These are phyloP conservation scores for Termitomyces sp. DNA, from an alignment of 768 basidiomycete genomes.

Conservation along the genomic window DNA sequence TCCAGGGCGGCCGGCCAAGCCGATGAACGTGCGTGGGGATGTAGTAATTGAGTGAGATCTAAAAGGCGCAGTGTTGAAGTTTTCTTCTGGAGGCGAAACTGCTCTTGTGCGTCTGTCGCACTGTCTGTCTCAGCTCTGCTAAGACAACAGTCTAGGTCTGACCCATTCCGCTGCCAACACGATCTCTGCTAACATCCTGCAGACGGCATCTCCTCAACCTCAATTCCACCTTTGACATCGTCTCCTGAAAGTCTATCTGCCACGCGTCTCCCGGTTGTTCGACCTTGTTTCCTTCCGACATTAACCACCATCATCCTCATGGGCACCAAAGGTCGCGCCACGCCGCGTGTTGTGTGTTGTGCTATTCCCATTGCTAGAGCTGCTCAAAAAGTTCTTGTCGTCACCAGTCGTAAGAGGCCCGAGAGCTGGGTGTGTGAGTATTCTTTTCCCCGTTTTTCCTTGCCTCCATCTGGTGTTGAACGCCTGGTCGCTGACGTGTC, in stretches of 20 bases:
- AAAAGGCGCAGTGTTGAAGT: conserved; percentile 13
- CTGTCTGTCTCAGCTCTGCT: conserved; percentile 2
- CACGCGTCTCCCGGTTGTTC: neutral
- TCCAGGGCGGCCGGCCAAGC: conserved; percentile 18
- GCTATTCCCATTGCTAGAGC: conserved; percentile 78
- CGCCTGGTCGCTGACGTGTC: conserved; percentile 9
- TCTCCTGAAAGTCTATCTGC: neutral
- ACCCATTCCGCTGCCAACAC: neutral
- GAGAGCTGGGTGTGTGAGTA: conserved; percentile 87
- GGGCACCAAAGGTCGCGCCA: conserved; percentile 70
- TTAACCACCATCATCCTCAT: conserved; percentile 20
- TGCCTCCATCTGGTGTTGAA: conserved; percentile 1
- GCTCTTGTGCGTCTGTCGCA: neutral
- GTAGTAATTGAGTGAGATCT: conserved; percentile 15
- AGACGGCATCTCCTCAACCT: neutral
- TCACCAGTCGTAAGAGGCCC: conserved; percentile 80
- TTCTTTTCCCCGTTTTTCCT: conserved; percentile 9
- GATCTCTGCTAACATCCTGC: neutral
- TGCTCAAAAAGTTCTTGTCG: conserved; percentile 72
- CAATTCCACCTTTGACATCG: neutral
- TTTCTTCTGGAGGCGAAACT: conserved; percentile 14
- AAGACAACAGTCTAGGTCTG: conserved; percentile 1
- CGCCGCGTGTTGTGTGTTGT: conserved; percentile 85
- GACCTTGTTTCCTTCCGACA: neutral
- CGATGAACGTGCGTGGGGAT: conserved; percentile 50